These are phyloP conservation scores for Penicillium expansum DNA, from an alignment of 2,329 filamentous ascomycete species.

Conservation along the genomic window DNA sequence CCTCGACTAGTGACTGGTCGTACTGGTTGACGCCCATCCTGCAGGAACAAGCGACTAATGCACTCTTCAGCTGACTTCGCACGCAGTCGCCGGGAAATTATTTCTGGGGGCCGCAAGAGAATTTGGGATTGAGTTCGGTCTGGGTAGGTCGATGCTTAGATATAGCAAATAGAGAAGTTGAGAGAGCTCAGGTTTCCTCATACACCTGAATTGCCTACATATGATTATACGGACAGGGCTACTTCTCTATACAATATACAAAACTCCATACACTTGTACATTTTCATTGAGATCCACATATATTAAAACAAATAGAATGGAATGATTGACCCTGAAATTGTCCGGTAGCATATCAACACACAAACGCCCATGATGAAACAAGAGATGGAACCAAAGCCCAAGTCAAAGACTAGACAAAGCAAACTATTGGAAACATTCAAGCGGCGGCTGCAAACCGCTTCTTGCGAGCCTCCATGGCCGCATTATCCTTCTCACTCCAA, in stretches of 20 bases:
- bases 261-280: neutral
- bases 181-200: neutral
- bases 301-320: conserved; percentile 16
- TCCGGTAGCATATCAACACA: conserved; percentile 18
- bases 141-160: neutral
- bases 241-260: neutral
- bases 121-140: neutral
- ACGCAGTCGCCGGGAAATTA: conserved; percentile 1
- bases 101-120: neutral
- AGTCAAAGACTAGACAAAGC: neutral
- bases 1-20: conserved; percentile 14
- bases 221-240: neutral
- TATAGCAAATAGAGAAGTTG: neutral
- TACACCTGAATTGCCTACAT: neutral
- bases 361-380: conserved; percentile 26
- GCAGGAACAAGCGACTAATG: conserved; percentile 35
- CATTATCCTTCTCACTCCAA: conserved; percentile 43
- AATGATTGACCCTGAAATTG: conserved; percentile 16
- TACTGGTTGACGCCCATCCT: conserved; percentile 20
- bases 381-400: neutral
- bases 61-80: conserved; percentile 27
- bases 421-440: conserved; percentile 14
- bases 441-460: conserved; percentile 44
- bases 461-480: conserved; percentile 48
- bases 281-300: conserved; percentile 2